Evolutionary conservation across 495 filamentous ascomycete genomes (phyloP), one percentile per base, ranked within the genome.

Genomic region (Hypoxylon subgilvum): DNA sequence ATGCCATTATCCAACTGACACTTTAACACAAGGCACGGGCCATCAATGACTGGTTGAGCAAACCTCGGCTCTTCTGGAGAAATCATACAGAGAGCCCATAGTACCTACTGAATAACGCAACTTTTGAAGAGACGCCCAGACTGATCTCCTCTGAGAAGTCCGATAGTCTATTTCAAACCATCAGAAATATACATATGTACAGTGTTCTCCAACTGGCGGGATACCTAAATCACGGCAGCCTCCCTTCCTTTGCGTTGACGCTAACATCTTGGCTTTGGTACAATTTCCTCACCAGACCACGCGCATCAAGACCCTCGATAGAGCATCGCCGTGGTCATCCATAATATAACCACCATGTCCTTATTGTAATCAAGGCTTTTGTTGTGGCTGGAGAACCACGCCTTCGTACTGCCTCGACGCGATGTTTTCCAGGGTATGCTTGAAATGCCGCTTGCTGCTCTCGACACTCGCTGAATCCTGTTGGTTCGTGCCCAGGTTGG

Each of bases 341-440:
- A 36, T 16, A 41, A 42, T 18, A 19, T 35, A 44, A 39, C 19
- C 25, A 46, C 18, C 35, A n/a, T 25, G 35, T 28, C 16, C n/a
- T 32, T 6, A 34, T 42, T 40, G 35, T 27, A n/a, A 36, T 55
- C 14, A 36, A 65, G 38, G 68, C 74, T 79, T 88, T 61, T 88
- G 88, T n/a, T 88, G 88, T 10, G 86, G 73, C 36, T 88, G 80
- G 39, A 89, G 83, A 46, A 93, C 82, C 30, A 98, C 84, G 2
- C 94, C 94, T 65, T 97, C 95, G 69, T 95, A 98, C 60, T 94
- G 91, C 65, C 95, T 84, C 13, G 87, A 87, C 61, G 83, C 82
- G 57, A 98, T 97, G 69, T 96, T 96, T 25, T 96, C 93, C 57
- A 98, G 76, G 2, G 93, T 97, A 43, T 94, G 86, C 72, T 93